Conservation (phyloP, 2,329 filamentous ascomycete genomes). For the Colletotrichum filicis region DNA sequence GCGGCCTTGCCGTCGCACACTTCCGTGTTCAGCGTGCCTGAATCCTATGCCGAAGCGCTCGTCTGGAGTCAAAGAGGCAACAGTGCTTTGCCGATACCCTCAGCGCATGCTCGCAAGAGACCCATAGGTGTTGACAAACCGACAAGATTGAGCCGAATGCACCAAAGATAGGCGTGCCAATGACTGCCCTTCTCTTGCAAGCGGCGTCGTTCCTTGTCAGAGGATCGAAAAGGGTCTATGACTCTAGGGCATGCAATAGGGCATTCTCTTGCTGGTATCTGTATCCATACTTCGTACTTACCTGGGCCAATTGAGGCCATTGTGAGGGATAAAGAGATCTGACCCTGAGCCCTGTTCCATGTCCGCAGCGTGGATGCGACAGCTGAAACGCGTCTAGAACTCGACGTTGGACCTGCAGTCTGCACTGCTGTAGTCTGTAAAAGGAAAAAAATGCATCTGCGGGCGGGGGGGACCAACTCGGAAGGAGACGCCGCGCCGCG, state of each 20-base stretch:
- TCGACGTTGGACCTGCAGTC: not conserved
- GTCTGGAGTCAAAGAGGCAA: not conserved
- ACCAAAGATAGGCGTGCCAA: not conserved
- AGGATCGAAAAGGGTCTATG: not conserved
- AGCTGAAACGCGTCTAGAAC: conserved; percentile 34
- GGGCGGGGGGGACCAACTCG: not conserved
- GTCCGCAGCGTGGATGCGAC: conserved; percentile 21
- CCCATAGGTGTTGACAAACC: not conserved
- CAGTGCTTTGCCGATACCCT: not conserved
- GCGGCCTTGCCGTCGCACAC: not conserved
- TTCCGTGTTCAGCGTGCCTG: not conserved
- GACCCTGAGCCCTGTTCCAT: conserved; percentile 28
- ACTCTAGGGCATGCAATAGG: not conserved
- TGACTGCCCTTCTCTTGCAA: not conserved
- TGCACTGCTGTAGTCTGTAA: not conserved
- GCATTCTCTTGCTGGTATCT: not conserved
- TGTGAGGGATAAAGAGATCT: conserved; percentile 18
- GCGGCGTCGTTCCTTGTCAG: not conserved
- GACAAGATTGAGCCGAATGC: not conserved
- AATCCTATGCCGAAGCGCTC: not conserved
- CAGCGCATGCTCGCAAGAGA: not conserved
- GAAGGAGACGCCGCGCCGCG: not conserved
- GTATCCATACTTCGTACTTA: not conserved
- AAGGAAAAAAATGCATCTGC: conserved; percentile 3
- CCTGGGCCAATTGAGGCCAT: conserved; percentile 9